Conservation (phyloP, 495 filamentous ascomycete species). For the Penicillium tannophilum region DNA sequence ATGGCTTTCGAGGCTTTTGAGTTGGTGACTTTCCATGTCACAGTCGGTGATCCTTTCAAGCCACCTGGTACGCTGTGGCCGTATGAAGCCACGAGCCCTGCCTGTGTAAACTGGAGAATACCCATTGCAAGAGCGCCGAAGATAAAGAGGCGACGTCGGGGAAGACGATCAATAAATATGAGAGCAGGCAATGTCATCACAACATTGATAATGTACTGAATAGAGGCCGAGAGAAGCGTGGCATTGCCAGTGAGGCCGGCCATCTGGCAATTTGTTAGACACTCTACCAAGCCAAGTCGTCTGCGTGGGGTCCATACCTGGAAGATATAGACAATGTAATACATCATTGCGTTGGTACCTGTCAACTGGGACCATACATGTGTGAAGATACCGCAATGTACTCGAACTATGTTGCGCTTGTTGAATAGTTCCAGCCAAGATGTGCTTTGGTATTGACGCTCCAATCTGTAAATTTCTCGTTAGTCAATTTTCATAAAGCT, state of each 20-base stretch:
- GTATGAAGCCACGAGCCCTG: slow-evolving; percentile 62
- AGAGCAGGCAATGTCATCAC: slow-evolving; percentile 63
- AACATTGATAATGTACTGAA: slow-evolving; percentile 81
- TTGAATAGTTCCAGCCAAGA: slow-evolving; percentile 60
- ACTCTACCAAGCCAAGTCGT: background rate
- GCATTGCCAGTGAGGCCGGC: slow-evolving; percentile 38
- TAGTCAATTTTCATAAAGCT: background rate
- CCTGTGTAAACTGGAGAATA: slow-evolving; percentile 53
- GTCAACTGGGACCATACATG: slow-evolving; percentile 79
- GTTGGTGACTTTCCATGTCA: slow-evolving; percentile 63
- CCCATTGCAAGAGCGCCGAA: slow-evolving; percentile 53
- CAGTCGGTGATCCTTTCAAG: slow-evolving; percentile 39
- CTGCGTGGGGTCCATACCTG: slow-evolving; percentile 25
- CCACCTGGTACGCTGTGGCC: slow-evolving; percentile 50
- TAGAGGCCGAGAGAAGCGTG: slow-evolving; percentile 67
- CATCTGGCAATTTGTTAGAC: slow-evolving; percentile 10
- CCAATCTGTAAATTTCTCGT: slow-evolving; percentile 11
- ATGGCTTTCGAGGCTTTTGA: slow-evolving; percentile 49
- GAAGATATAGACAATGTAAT: slow-evolving; percentile 79
- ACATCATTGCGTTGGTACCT: slow-evolving; percentile 80
- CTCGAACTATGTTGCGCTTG: slow-evolving; percentile 66
- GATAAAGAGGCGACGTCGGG: slow-evolving; percentile 55
- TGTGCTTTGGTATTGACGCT: slow-evolving; percentile 37
- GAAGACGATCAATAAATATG: slow-evolving; percentile 56
- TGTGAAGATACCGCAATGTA: slow-evolving; percentile 69